Percentiles rank a stretch among this genome's conserved stretches.
Conservation (phyloP, 2,329 filamentous ascomycete genomes). For the Colletotrichum ledebouriae region DNA sequence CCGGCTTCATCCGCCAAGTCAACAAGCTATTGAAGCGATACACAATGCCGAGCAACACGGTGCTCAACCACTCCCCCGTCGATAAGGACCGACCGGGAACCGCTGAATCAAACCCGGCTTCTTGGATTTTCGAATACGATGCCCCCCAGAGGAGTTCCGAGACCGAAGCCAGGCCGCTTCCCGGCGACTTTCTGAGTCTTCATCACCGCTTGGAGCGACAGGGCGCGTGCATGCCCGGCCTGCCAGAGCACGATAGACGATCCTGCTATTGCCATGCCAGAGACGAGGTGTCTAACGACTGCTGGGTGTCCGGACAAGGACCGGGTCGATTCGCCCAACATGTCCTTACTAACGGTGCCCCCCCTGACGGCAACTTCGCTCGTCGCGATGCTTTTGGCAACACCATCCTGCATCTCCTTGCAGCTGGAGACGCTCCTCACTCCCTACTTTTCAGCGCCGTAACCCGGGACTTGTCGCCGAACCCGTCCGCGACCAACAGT, state of each 20-base stretch:
- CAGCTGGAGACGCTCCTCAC: constrained; percentile 51
- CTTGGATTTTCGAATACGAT: constrained; percentile 50
- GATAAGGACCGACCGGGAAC: constrained; percentile 44
- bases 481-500: constrained; percentile 51
- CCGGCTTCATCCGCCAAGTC: constrained; percentile 54
- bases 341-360: constrained; percentile 15
- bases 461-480: constrained; percentile 9
- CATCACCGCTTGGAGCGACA: constrained; percentile 42
- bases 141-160: constrained; percentile 43
- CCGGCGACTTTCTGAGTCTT: constrained; percentile 64
- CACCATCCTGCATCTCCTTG: constrained; percentile 61
- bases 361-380: constrained; percentile 40
- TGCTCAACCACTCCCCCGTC: constrained; percentile 46
- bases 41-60: constrained; percentile 49
- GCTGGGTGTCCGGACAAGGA: constrained; percentile 50
- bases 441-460: constrained; percentile 50
- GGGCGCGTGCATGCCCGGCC: constrained; percentile 44
- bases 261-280: constrained; percentile 50
- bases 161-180: constrained; percentile 52
- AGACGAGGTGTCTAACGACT: constrained; percentile 45
- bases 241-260: constrained; percentile 45
- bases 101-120: constrained; percentile 40
- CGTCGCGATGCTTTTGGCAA: constrained; percentile 61
- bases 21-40: constrained; percentile 56
- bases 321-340: constrained; percentile 42